A percentile compares a stretch with the other conserved stretches of the same genome.
Evolutionary conservation across 2,329 filamentous ascomycete genomes (phyloP).

Genomic region (Zarea fungicola): DNA sequence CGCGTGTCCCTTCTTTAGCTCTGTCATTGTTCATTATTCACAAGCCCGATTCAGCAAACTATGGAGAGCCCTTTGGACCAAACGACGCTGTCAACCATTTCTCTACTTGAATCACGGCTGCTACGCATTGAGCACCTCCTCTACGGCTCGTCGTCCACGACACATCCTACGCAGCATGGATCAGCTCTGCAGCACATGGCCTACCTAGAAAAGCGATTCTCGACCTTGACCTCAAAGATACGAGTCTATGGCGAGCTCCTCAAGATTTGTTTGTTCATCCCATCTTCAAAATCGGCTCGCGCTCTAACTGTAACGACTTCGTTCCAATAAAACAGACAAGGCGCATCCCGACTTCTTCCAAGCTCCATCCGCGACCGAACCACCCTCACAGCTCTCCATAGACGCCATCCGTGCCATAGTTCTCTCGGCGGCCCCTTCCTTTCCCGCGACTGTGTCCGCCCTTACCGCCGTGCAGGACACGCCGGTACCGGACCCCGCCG

Average conservation of each 20-base stretch:
- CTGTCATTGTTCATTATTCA: not conserved
- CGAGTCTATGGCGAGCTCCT: slow-evolving; percentile 56
- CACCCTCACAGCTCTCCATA: slow-evolving; percentile 46
- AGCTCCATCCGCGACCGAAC: slow-evolving; percentile 37
- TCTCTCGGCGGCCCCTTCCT: slow-evolving; percentile 51
- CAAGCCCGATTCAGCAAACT: not conserved
- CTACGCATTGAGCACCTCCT: slow-evolving; percentile 55
- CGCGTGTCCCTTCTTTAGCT: not conserved
- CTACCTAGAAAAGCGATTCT: slow-evolving; percentile 50
- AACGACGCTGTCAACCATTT: slow-evolving; percentile 50
- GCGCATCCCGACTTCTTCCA: slow-evolving; percentile 52
- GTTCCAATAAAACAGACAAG: slow-evolving; percentile 37
- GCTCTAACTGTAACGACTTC: not conserved
- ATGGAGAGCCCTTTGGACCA: slow-evolving; percentile 41
- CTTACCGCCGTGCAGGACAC: slow-evolving; percentile 53
- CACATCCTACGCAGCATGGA: slow-evolving; percentile 28
- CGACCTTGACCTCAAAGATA: slow-evolving; percentile 42
- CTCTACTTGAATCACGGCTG: slow-evolving; percentile 54
- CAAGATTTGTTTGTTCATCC: slow-evolving; percentile 48
- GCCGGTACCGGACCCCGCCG: slow-evolving; percentile 49
- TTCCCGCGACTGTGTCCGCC: slow-evolving; percentile 50
- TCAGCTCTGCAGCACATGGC: slow-evolving; percentile 41
- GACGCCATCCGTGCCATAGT: slow-evolving; percentile 51
- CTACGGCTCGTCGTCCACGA: slow-evolving; percentile 38
- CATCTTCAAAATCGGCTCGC: not conserved